Conservation (phyloP, 495 filamentous ascomycete species). For the Aspergillus panamensis region DNA sequence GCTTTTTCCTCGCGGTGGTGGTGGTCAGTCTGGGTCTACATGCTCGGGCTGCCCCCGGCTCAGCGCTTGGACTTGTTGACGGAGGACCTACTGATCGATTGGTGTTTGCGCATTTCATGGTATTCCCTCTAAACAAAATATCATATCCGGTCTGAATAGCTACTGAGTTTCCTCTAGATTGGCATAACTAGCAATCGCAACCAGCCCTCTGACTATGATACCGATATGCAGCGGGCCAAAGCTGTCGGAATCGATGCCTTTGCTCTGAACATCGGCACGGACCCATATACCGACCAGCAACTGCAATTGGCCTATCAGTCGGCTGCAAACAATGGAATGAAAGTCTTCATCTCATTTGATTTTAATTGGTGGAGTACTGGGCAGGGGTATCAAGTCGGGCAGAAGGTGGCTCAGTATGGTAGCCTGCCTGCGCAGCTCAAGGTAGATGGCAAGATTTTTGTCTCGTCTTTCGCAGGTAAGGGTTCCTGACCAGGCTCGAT, state of each 20-base stretch:
- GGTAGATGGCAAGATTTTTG: constrained; percentile 54
- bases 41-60: too few relatives aligned
- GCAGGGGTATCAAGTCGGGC: constrained; percentile 43
- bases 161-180: constrained; percentile 33
- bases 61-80: too few relatives aligned
- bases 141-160: too few relatives aligned
- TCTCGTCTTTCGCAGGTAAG: constrained; percentile 51
- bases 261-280: constrained; percentile 56
- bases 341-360: constrained; percentile 61
- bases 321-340: constrained; percentile 55
- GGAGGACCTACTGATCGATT: too few relatives aligned
- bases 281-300: constrained; percentile 52
- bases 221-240: constrained; percentile 56
- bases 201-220: constrained; percentile 50
- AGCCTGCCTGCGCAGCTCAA: constrained; percentile 50
- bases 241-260: constrained; percentile 57
- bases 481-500: too few relatives aligned
- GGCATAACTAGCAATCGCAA: constrained; percentile 51
- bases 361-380: constrained; percentile 51
- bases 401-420: constrained; percentile 48
- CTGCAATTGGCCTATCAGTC: constrained; percentile 55
- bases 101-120: too few relatives aligned
- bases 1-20: too few relatives aligned
- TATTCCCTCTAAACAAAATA: too few relatives aligned
- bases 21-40: too few relatives aligned